Base-by-base conservation (phyloP, 78 protist genomes). In the Salpingoeca rosetta region DNA sequence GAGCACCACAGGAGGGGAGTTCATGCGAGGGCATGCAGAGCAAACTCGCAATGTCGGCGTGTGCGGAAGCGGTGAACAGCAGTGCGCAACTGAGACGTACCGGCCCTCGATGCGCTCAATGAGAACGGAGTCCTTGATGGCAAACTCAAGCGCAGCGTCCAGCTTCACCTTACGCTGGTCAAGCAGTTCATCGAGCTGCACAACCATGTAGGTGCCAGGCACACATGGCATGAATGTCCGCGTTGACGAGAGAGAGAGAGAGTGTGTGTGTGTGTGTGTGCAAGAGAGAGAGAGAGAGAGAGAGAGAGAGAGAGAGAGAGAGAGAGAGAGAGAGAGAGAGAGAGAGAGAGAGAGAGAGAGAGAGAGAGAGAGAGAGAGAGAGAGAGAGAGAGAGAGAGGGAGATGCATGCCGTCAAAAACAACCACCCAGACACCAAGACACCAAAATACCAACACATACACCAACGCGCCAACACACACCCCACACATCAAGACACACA, bases 41-140 rank as follows among this genome's bases (percentile, higher is more conserved):
- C n/a, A n/a, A n/a, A n/a, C n/a, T n/a, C n/a, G n/a, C n/a, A n/a
- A n/a, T n/a, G n/a, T n/a, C n/a, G n/a, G n/a, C n/a, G n/a, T n/a
- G n/a, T n/a, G n/a, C n/a, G n/a, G n/a, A n/a, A n/a, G n/a, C n/a
- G n/a, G n/a, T n/a, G n/a, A n/a, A n/a, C n/a, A n/a, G n/a, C n/a
- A n/a, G n/a, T n/a, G n/a, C n/a, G n/a, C n/a, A n/a, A n/a, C n/a
- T n/a, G 17, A 51, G 65, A 51, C 65, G 65, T 22, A 51, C 65
- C 99, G 91, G 37, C 99, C 99, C 44, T 96, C 90, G 86, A 95
- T 90, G 73, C 99, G 93, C 41, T 90, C 82, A 24, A 93, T 86
- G 44, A 97, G 90, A 72, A 94, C 51, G 78, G 84, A 86, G 80
- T 96, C 97, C n/a, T 87, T 91, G 40, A 96, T 92, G 45, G 85